phyloP scores from a whole-genome alignment of 257 asterid genomes.

The Forsythia viridissima region DNA sequence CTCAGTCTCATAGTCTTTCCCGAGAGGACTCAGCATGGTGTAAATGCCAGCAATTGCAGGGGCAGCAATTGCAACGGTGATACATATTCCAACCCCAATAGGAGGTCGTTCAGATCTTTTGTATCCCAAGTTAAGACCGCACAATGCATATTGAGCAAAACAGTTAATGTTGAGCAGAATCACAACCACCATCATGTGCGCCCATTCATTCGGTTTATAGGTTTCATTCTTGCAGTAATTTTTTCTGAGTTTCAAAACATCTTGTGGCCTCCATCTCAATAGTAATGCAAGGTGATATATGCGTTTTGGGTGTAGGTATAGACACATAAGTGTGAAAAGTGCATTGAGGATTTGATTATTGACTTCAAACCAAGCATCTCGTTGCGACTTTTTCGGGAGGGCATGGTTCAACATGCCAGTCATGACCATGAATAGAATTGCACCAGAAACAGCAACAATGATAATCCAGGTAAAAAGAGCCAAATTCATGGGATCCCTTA shows the following conservation, averaged over 20 bases:
- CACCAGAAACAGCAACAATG: constrained; percentile 81
- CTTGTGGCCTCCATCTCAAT: constrained; percentile 60
- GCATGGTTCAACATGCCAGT: constrained; percentile 80
- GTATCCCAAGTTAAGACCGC: constrained; percentile 79
- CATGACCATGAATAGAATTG: constrained; percentile 86
- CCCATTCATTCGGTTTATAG: constrained; percentile 83
- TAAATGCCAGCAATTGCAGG: constrained; percentile 78
- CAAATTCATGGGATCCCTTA: constrained; percentile 65
- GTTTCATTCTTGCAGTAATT: constrained; percentile 68
- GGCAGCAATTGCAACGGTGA: constrained; percentile 72
- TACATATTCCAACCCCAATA: constrained; percentile 68
- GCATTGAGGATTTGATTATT: constrained; percentile 92
- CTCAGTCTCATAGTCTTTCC: constrained; percentile 62
- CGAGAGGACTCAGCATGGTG: constrained; percentile 79
- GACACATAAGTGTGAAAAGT: constrained; percentile 81
- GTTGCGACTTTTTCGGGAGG: constrained; percentile 64
- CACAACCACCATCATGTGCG: constrained; percentile 83
- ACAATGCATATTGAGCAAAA: constrained; percentile 75
- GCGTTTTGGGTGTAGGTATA: constrained; percentile 79
- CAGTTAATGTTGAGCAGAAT: constrained; percentile 64
- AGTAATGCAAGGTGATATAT: constrained; percentile 66
- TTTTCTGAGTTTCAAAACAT: constrained; percentile 63
- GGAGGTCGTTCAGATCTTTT: constrained; percentile 69
- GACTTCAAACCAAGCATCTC: constrained; percentile 87
- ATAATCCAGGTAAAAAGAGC: constrained; percentile 78